Evolutionary conservation across 345 rosid species (phyloP), one percentile per base, ranked within the genome.

Genomic region (Pistacia integerrima): DNA sequence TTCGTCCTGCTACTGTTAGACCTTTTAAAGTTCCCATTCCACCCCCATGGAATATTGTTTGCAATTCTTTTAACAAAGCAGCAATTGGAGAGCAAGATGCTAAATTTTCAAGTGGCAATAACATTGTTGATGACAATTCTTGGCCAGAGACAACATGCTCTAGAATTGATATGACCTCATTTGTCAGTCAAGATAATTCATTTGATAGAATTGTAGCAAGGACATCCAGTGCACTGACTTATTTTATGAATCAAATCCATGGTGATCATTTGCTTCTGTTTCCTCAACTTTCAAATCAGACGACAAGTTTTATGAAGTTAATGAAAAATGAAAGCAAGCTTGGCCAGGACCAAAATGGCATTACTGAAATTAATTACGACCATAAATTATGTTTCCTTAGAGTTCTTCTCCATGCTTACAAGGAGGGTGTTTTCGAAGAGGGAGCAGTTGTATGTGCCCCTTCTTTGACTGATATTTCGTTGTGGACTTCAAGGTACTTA

Each of bases 401-500:
- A 85, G 96, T 93, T 81, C 83, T 84, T 75, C 92, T 95, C 77
- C 90, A 83, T 76, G 91, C 97, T 72, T 86, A 78, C 78, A 90
- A 85, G 83, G 89, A 92, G 80, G 93, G 98, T 57, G 81, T 85
- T 79, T 85, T 92, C 56, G 97, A 93, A 82, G 98, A 88, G 69
- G 96, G 97, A 41, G 97, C 98, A 5, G 83, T 95, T 78, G 80
- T 95, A 60, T 88, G 97, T 63, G 93, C 93, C 49, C 97, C 94
- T 55, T 64, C 16, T 69, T 77, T 78, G 35, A 57, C 79, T 41
- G 98, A 93, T 83, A 74, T 90, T 78, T 85, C 85, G 18, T 38
- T 76, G 13, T 78, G 85, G 87, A 86, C 85, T 81, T 87, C 85
- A 63, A 91, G 98, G 96, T 95, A 81, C 25, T 49, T 20, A 74